Conservation (phyloP, 345 rosid species). For the Salix brachista region DNA sequence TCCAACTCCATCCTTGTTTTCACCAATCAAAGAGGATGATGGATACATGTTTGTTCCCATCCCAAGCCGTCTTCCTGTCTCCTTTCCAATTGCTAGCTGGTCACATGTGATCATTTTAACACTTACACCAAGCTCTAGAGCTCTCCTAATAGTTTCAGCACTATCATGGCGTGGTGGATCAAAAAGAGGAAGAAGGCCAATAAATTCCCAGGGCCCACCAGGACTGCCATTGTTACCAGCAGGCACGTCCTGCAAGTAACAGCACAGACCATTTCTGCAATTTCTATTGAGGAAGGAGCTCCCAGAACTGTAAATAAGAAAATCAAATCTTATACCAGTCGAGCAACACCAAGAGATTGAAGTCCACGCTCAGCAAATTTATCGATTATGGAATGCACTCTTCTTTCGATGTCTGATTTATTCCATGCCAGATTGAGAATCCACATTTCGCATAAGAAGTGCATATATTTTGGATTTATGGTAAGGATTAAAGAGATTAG, state of each 20-base stretch:
- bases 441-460: constrained; percentile 16
- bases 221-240: constrained; percentile 65
- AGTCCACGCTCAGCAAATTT: constrained; percentile 84
- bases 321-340: constrained; percentile 41
- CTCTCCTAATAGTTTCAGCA: constrained; percentile 69
- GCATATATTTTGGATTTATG: background rate
- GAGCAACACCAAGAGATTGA: constrained; percentile 82
- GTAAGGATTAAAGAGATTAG: background rate
- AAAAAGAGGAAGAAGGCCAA: constrained; percentile 69
- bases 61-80: constrained; percentile 93
- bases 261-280: background rate
- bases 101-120: constrained; percentile 89
- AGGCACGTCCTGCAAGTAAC: constrained; percentile 43
- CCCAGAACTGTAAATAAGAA: background rate
- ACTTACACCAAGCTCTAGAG: constrained; percentile 65
- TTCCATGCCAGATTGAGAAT: constrained; percentile 53
- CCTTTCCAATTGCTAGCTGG: constrained; percentile 90
- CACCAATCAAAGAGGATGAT: constrained; percentile 78
- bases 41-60: constrained; percentile 99
- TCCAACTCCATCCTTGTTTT: constrained; percentile 43
- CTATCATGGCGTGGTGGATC: constrained; percentile 83
- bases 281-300: background rate
- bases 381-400: constrained; percentile 51
- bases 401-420: constrained; percentile 38
- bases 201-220: constrained; percentile 90